phyloP scores from a whole-genome alignment of 257 asterid species.

The Misopates orontium region DNA sequence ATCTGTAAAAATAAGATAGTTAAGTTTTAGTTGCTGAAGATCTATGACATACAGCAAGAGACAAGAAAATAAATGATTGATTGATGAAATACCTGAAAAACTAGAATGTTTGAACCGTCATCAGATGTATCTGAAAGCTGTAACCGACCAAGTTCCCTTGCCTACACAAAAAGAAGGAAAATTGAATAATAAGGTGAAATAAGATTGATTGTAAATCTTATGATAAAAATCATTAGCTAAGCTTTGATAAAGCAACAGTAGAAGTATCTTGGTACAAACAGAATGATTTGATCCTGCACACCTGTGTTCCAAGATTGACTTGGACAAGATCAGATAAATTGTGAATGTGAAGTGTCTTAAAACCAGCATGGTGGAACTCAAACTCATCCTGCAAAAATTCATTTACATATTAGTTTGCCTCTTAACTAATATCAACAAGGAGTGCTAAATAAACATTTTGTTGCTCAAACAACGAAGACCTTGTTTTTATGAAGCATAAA shows the following conservation, averaged over 20 bases:
- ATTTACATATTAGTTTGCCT: slow-evolving; percentile 18
- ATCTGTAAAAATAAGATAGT: slow-evolving; percentile 47
- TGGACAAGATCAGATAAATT: slow-evolving; percentile 95
- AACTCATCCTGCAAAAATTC: slow-evolving; percentile 64
- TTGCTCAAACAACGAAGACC: background rate
- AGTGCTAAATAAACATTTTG: background rate
- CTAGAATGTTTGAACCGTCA: slow-evolving; percentile 71
- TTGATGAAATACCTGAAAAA: slow-evolving; percentile 73
- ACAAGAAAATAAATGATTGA: slow-evolving; percentile 22
- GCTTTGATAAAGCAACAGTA: slow-evolving; percentile 21
- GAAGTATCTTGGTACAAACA: slow-evolving; percentile 11
- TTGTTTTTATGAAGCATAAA: slow-evolving; percentile 3
- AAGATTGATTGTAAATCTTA: slow-evolving; percentile 18
- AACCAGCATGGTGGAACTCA: slow-evolving; percentile 83
- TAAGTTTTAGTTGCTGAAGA: slow-evolving; percentile 17
- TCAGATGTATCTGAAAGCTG: slow-evolving; percentile 90
- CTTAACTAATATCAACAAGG: slow-evolving; percentile 19
- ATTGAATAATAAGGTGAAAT: slow-evolving; percentile 9
- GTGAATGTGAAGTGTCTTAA: slow-evolving; percentile 75
- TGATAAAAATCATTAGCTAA: slow-evolving; percentile 15
- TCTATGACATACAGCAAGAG: slow-evolving; percentile 1
- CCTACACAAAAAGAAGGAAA: slow-evolving; percentile 44
- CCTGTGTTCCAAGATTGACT: slow-evolving; percentile 76
- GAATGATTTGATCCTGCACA: slow-evolving; percentile 30
- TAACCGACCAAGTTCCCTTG: slow-evolving; percentile 61